Conservation (phyloP, 768 basidiomycete genomes). For the Tricholomella constricta region DNA sequence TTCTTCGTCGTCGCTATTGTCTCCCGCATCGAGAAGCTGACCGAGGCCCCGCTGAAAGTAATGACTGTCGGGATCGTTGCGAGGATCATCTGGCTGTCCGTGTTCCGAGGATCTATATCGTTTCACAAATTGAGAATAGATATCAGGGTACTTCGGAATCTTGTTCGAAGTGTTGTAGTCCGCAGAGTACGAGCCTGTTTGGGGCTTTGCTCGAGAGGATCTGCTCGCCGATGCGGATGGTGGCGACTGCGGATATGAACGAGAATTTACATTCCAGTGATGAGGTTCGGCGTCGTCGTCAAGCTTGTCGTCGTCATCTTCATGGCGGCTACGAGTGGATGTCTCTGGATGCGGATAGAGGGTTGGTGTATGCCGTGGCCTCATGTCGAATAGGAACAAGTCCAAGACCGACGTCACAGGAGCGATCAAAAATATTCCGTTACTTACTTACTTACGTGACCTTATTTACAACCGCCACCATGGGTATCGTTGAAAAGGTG, state of each 20-base stretch:
- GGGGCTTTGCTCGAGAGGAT: slow-evolving; percentile 30
- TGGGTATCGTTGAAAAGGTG: slow-evolving; percentile 97
- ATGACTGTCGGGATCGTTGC: slow-evolving; percentile 82
- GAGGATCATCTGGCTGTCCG: slow-evolving; percentile 65
- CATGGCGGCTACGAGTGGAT: slow-evolving; percentile 42
- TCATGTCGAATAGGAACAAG: slow-evolving; percentile 23
- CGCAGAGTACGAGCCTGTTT: slow-evolving; percentile 16
- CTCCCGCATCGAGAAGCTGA: slow-evolving; percentile 66
- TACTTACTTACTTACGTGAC: slow-evolving; percentile 8
- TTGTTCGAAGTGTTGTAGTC: slow-evolving; percentile 13
- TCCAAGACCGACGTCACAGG: slow-evolving; percentile 8
- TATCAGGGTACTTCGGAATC: slow-evolving; percentile 47
- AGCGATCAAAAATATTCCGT: not conserved
- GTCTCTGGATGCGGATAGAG: slow-evolving; percentile 64
- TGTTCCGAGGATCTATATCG: slow-evolving; percentile 66
- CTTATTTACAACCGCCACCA: slow-evolving; percentile 30
- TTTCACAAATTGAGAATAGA: slow-evolving; percentile 80
- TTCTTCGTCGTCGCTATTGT: slow-evolving; percentile 80
- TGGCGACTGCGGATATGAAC: slow-evolving; percentile 36
- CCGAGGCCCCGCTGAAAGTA: slow-evolving; percentile 75
- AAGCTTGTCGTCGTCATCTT: slow-evolving; percentile 51
- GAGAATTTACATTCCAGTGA: slow-evolving; percentile 37
- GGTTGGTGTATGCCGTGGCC: slow-evolving; percentile 66
- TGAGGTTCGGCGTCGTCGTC: slow-evolving; percentile 42
- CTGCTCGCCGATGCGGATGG: slow-evolving; percentile 29